phyloP scores from a whole-genome alignment of 768 basidiomycete genomes.

The Hypsizygus marmoreus region DNA sequence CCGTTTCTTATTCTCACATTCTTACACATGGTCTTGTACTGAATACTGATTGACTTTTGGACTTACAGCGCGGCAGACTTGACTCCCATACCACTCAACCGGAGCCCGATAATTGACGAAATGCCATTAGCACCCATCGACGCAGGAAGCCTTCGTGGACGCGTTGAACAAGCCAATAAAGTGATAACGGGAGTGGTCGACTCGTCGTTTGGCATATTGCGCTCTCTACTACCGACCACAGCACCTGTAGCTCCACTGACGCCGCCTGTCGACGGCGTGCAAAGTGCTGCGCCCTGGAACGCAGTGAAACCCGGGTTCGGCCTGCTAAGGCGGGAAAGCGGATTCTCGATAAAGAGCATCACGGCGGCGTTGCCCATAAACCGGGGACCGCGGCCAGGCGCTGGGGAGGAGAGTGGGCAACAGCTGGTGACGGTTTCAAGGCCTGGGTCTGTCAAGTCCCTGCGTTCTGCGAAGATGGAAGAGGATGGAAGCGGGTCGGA shows the following conservation, averaged over 20 bases:
- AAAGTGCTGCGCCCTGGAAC: conserved; percentile 40
- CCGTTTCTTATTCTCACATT: conserved; percentile 17
- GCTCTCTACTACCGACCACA: conserved; percentile 66
- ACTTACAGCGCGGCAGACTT: conserved; percentile 77
- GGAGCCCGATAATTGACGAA: conserved; percentile 51
- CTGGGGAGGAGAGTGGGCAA: conserved; percentile 43
- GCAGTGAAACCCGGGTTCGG: conserved; percentile 57
- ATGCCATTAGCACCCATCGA: conserved; percentile 45
- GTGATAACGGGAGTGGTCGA: conserved; percentile 90
- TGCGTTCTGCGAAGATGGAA: conserved; percentile 31
- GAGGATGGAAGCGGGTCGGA: conserved; percentile 32
- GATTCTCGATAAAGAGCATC: conserved; percentile 82
- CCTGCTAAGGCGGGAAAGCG: conserved; percentile 70
- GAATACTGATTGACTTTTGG: not conserved
- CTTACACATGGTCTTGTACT: not conserved
- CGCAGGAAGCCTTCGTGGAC: conserved; percentile 60
- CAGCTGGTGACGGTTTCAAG: conserved; percentile 49
- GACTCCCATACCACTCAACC: conserved; percentile 75
- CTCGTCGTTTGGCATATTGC: conserved; percentile 84
- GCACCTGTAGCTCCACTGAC: conserved; percentile 23
- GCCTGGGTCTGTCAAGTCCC: conserved; percentile 37
- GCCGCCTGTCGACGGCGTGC: conserved; percentile 14
- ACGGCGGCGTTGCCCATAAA: conserved; percentile 59
- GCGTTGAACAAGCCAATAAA: conserved; percentile 81
- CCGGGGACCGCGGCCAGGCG: conserved; percentile 34